phyloP scores from a whole-genome alignment of 192 early-diverging fungal species.

The Coemansia sp. region DNA sequence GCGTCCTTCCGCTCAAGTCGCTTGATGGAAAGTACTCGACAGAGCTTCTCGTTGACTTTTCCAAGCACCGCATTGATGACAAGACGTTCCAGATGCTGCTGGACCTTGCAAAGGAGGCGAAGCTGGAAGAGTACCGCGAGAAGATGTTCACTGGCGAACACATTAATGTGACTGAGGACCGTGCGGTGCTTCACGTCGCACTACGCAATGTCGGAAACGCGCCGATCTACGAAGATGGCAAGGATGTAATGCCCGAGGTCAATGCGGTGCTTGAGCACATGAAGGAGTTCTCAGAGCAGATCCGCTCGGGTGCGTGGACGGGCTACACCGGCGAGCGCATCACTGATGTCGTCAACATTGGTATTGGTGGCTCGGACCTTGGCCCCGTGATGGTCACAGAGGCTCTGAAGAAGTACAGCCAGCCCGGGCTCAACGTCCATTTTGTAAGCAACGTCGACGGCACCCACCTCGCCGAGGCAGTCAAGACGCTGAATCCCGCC shows the following conservation, averaged over 20 bases:
- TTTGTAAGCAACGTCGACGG: conserved; percentile 99
- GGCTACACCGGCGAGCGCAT: conserved; percentile 95
- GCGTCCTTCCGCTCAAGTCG: conserved; percentile 61
- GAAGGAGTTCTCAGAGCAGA: conserved; percentile 74
- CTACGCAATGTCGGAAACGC: conserved; percentile 84
- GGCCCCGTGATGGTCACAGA: conserved; percentile 99
- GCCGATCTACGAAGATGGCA: conserved; percentile 84
- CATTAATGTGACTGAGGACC: conserved; percentile 97
- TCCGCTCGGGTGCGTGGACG: conserved; percentile 91
- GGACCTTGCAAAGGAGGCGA: conserved; percentile 77
- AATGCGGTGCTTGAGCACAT: conserved; percentile 94
- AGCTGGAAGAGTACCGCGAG: conserved; percentile 83
- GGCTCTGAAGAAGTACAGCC: conserved; percentile 90
- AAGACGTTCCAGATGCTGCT: conserved; percentile 81
- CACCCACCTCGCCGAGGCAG: conserved; percentile 91
- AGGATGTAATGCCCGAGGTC: conserved; percentile 94
- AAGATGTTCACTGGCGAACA: conserved; percentile 94
- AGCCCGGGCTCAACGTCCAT: conserved; percentile 77
- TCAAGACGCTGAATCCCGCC: conserved; percentile 84
- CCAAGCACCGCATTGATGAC: conserved; percentile 90
- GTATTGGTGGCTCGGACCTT: conserved; percentile 97
- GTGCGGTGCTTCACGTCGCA: conserved; percentile 94
- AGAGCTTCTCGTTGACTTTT: conserved; percentile 86
- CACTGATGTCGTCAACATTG: conserved; percentile 97
- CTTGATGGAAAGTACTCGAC: conserved; percentile 57